A percentile compares a stretch with the other conserved stretches of the same genome.
phyloP scores from a whole-genome alignment of 164 flowering plant species.

The Magnolia kwangsiensis region DNA sequence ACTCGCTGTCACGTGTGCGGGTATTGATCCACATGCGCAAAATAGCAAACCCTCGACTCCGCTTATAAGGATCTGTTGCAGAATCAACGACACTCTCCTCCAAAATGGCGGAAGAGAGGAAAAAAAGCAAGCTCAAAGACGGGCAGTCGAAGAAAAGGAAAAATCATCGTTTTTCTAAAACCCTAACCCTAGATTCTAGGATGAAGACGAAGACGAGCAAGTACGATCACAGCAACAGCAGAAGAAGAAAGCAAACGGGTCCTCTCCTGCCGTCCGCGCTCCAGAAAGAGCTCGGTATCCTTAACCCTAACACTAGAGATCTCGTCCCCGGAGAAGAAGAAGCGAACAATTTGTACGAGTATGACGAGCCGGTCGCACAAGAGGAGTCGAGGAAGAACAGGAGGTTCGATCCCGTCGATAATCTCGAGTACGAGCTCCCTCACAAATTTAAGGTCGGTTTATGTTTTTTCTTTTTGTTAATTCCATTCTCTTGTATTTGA shows the following conservation, averaged over 20 bases:
- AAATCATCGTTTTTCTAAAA: neutral
- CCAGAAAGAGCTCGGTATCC: slow-evolving; percentile 32
- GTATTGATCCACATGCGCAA: neutral
- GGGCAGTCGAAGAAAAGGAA: neutral
- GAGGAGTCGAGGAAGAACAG: slow-evolving; percentile 80
- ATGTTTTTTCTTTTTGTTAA: neutral
- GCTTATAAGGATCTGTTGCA: too few species aligned
- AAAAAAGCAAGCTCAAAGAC: neutral
- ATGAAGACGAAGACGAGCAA: slow-evolving; percentile 17
- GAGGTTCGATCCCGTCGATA: slow-evolving; percentile 77
- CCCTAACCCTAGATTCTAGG: neutral
- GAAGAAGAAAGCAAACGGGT: slow-evolving; percentile 30
- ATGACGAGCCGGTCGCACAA: slow-evolving; percentile 61
- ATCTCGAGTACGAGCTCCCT: slow-evolving; percentile 66
- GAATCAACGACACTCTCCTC: neutral
- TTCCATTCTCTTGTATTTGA: too few species aligned
- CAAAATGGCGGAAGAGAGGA: slow-evolving; percentile 4
- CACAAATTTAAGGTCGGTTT: slow-evolving; percentile 59
- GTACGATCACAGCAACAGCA: slow-evolving; percentile 4
- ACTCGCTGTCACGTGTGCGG: too few species aligned
- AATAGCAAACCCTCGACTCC: neutral
- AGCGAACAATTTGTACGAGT: slow-evolving; percentile 57
- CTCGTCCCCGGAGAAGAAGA: slow-evolving; percentile 25
- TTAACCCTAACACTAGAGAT: slow-evolving; percentile 26
- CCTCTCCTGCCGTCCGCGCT: slow-evolving; percentile 53